A percentile compares a stretch with the other conserved stretches of the same genome.
phyloP scores from a whole-genome alignment of 2,329 filamentous ascomycete genomes.

The Epichloe sylvatica region DNA sequence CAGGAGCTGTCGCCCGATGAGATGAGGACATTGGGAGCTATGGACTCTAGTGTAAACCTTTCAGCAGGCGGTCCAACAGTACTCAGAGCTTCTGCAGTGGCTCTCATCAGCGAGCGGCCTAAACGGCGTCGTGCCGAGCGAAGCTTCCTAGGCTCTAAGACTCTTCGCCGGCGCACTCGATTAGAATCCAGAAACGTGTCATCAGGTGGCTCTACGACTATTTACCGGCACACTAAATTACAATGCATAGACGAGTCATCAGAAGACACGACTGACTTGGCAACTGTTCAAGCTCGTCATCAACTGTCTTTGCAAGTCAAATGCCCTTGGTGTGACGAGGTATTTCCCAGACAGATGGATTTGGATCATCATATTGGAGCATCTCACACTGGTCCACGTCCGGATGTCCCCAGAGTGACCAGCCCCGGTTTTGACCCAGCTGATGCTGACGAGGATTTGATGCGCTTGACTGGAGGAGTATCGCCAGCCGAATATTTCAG shows the following conservation, averaged over 20 bases:
- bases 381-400: background rate
- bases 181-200: conserved; percentile 3
- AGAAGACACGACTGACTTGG: background rate
- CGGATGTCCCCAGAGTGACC: background rate
- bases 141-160: background rate
- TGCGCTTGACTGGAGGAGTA: background rate
- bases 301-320: background rate
- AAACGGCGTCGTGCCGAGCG: background rate
- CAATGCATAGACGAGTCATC: conserved; percentile 4
- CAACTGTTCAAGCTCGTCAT: background rate
- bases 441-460: background rate
- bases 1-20: background rate
- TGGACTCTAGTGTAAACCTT: background rate
- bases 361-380: background rate
- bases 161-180: background rate
- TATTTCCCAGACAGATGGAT: background rate
- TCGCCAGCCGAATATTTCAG: background rate
- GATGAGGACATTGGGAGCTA: background rate
- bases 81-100: background rate
- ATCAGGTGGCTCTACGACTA: background rate
- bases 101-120: background rate
- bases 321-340: background rate
- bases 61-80: background rate
- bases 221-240: background rate
- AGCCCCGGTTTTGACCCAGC: background rate